Evolutionary conservation across 2,329 filamentous ascomycete genomes (phyloP), one percentile per base, ranked within the genome.

Genomic region (Verticillium zaregamsianum): DNA sequence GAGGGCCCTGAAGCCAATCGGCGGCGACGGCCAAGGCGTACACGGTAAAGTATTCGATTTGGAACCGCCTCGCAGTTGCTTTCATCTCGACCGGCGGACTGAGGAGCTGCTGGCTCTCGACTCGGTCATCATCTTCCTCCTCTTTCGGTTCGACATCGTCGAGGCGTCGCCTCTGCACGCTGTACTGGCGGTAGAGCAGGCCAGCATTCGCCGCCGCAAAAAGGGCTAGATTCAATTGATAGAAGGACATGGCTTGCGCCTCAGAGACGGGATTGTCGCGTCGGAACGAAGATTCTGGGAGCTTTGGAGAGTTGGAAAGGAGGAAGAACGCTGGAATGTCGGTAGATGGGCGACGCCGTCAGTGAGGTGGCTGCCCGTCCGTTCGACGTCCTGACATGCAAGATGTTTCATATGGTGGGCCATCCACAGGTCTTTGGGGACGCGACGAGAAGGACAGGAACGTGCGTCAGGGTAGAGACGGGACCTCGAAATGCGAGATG

Each of bases 1-100:
- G 79, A 5, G 80, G 79, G 1, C 79, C 78, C 75, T 74, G 72
- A 20, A 74, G 59, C 72, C 73, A 75, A 57, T 75, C 72, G 12
- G 70, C 72, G 2, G 70, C 72, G 8, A 73, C 70, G 0, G 73
- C 72, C 5, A 75, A 62, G 2, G 67, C 66, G 57, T 73, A 73
- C 8, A 68, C 71, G 3, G 66, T 52, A 61, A 68, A 68, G 62
- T 67, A 70, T 15, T 69, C 65, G 17, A 65, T 52, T 59, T 68
- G 63, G 59, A 70, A 70, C 39, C 64, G 61, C 17, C 62, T 37
- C 14, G 61, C 66, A 4, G 60, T 64, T n/a, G 55, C 59, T n/a
- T 60, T 40, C 9, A 63, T 39, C 25, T 64, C 63, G 31, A 31
- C 55, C 23, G 57, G 58, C 17, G 33, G 57, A 4, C 49, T 5